phyloP scores from a whole-genome alignment of 768 basidiomycete species.

The Lactifluus hygrophoroides region DNA sequence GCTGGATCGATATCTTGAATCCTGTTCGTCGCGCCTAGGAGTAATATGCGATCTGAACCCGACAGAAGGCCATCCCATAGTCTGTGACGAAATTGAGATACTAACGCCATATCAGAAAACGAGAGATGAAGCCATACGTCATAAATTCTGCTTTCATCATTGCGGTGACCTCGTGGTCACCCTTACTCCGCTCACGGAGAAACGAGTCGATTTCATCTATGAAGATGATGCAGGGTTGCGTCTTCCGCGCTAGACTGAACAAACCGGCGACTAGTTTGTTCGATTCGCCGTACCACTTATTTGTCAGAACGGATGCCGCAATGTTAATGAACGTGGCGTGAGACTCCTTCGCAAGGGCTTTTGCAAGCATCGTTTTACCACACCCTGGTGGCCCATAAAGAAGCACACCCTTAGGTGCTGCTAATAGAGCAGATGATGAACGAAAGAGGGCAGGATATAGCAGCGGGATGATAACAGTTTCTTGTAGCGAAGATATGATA shows the following conservation, averaged over 20 bases:
- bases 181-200: constrained; percentile 74
- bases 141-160: constrained; percentile 99
- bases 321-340: constrained; percentile 95
- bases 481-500: constrained; percentile 83
- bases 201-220: constrained; percentile 99
- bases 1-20: constrained; percentile 87
- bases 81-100: constrained; percentile 30
- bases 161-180: constrained; percentile 94
- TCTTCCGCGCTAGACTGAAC: constrained; percentile 88
- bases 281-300: constrained; percentile 82
- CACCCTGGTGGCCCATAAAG: constrained; percentile 97
- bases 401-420: constrained; percentile 92
- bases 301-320: constrained; percentile 62
- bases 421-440: constrained; percentile 70
- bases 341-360: constrained; percentile 94
- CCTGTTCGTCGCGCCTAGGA: constrained; percentile 92
- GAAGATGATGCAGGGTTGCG: constrained; percentile 94
- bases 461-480: constrained; percentile 93
- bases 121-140: constrained; percentile 49
- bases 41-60: constrained; percentile 70
- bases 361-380: constrained; percentile 99
- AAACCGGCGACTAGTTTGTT: constrained; percentile 94
- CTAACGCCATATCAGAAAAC: not conserved
- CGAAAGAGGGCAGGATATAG: constrained; percentile 85
- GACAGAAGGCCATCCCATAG: constrained; percentile 94